phyloP scores from a whole-genome alignment of 2,329 filamentous ascomycete genomes.

The Stenocarpella maydis region DNA sequence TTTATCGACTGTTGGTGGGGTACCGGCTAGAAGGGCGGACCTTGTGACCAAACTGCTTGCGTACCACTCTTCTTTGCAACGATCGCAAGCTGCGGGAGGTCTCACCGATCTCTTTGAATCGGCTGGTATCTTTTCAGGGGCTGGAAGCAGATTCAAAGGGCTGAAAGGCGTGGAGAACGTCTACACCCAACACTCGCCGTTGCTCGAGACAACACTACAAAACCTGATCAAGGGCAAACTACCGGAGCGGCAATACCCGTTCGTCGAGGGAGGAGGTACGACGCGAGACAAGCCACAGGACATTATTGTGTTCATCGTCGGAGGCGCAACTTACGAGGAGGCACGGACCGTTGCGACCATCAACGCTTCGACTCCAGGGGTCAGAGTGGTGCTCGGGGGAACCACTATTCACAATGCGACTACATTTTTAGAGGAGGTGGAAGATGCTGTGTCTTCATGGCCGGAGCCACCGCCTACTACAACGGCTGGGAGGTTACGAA shows the following conservation, averaged over 20 bases:
- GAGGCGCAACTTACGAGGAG: conserved; percentile 95
- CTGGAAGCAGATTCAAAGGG: conserved; percentile 88
- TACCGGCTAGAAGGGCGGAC: conserved; percentile 78
- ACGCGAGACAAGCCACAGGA: conserved; percentile 97
- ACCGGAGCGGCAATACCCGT: conserved; percentile 88
- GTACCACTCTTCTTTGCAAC: conserved; percentile 88
- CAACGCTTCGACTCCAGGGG: conserved; percentile 87
- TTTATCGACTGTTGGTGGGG: conserved; percentile 81
- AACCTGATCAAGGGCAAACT: conserved; percentile 92
- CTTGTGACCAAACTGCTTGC: conserved; percentile 82
- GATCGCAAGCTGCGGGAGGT: conserved; percentile 76
- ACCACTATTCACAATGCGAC: conserved; percentile 88
- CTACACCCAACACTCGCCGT: conserved; percentile 95
- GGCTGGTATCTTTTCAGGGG: conserved; percentile 88
- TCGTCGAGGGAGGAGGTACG: conserved; percentile 85
- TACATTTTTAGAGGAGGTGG: conserved; percentile 89
- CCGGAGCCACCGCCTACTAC: conserved; percentile 66
- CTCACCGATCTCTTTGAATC: conserved; percentile 94
- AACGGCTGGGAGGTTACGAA: conserved; percentile 43
- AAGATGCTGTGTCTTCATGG: conserved; percentile 88
- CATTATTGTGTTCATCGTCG: conserved; percentile 92
- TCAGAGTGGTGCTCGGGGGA: conserved; percentile 88
- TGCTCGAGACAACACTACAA: conserved; percentile 86
- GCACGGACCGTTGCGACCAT: conserved; percentile 95
- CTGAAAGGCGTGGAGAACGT: conserved; percentile 98